A percentile compares a stretch with the other conserved stretches of the same genome.
Evolutionary conservation across 148 eudicot genomes (phyloP).

Genomic region (Heliamphora exappendiculata): DNA sequence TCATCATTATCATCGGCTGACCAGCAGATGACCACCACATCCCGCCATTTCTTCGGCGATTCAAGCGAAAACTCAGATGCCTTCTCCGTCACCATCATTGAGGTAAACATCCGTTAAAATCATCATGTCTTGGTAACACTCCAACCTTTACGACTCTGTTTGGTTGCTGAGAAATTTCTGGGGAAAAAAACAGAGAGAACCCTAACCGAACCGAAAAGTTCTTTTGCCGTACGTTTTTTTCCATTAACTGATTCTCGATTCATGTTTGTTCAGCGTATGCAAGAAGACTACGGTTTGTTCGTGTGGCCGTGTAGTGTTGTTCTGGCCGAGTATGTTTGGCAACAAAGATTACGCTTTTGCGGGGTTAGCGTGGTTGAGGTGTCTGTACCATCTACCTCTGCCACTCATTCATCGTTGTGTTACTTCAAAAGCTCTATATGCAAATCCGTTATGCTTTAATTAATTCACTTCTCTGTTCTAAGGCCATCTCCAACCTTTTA

Average conservation of each 20-base stretch:
- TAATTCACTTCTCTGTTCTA: too few relatives aligned
- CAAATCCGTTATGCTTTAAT: neutral
- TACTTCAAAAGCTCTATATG: neutral
- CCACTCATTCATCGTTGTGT: neutral
- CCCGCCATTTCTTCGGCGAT: conserved; percentile 45
- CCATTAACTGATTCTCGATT: neutral
- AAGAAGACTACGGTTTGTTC: conserved; percentile 86
- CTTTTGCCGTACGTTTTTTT: neutral
- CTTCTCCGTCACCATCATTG: conserved; percentile 56
- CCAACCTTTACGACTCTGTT: neutral
- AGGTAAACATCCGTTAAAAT: conserved; percentile 28
- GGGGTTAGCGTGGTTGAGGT: conserved; percentile 70
- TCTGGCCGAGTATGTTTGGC: conserved; percentile 94
- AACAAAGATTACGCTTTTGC: conserved; percentile 60
- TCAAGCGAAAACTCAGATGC: conserved; percentile 13
- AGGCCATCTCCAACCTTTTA: too few relatives aligned
- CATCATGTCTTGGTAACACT: neutral
- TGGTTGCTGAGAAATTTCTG: neutral
- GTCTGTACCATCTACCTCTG: neutral
- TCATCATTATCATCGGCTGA: neutral
- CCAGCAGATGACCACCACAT: conserved; percentile 38
- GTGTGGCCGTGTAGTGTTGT: conserved; percentile 84
- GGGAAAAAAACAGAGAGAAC: neutral
- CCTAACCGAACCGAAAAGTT: neutral
- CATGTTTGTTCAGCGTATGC: conserved; percentile 44